Evolutionary conservation across 2,329 filamentous ascomycete genomes (phyloP).

Genomic region (Clonostachys rhizophaga): DNA sequence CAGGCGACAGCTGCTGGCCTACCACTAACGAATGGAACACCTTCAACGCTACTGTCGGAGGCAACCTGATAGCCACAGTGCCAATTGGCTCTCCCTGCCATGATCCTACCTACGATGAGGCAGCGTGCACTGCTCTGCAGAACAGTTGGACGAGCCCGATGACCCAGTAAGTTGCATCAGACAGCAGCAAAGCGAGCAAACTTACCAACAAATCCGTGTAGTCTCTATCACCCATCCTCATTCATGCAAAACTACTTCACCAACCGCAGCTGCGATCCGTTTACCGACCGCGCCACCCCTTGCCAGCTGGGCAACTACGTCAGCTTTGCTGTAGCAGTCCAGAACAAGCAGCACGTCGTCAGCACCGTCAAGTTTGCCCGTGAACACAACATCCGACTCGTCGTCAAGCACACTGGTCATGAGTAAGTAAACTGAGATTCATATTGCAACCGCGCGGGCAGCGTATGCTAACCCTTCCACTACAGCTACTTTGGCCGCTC

Average conservation of each 20-base stretch:
- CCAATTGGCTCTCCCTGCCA: conserved; percentile 51
- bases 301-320: conserved; percentile 35
- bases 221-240: conserved; percentile 3
- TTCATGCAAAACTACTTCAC: conserved; percentile 23
- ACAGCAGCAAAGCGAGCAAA: no score
- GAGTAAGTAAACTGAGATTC: conserved; percentile 7
- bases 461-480: conserved; percentile 6
- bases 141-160: conserved; percentile 22
- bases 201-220: background rate
- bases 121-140: conserved; percentile 30
- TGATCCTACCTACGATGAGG: conserved; percentile 34
- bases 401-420: conserved; percentile 23
- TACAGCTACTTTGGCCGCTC: conserved; percentile 22
- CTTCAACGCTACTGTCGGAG: conserved; percentile 46
- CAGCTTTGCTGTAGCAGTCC: conserved; percentile 25
- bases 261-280: conserved; percentile 22
- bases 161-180: conserved; percentile 21
- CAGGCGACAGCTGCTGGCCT: conserved; percentile 52
- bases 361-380: conserved; percentile 28
- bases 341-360: conserved; percentile 17
- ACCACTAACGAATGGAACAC: conserved; percentile 32
- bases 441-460: background rate
- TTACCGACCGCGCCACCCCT: conserved; percentile 24
- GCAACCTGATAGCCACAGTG: conserved; percentile 43
- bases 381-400: conserved; percentile 26